phyloP scores from a whole-genome alignment of 352 stramenopile genomes.

The Pseudoperonospora humuli region DNA sequence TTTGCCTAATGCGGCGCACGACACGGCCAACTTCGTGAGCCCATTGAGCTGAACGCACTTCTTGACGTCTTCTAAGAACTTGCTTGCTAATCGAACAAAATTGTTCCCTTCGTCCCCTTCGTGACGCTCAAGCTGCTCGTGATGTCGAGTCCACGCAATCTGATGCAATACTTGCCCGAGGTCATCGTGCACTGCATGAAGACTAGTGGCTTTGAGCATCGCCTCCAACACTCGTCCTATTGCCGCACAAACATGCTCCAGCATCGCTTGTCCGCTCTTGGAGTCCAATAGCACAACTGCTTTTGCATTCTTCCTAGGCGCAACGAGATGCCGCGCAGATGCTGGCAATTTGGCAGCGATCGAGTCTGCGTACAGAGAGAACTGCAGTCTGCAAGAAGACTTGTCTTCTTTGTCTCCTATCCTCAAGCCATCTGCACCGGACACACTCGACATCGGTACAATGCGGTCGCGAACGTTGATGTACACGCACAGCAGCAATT shows the following conservation, averaged over 20 bases:
- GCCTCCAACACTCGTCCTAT: conserved; percentile 26
- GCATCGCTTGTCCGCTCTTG: conserved; percentile 31
- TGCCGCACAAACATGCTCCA: conserved; percentile 34
- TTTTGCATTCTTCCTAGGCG: conserved; percentile 15
- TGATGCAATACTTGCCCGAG: conserved; percentile 13
- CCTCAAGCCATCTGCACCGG: background rate
- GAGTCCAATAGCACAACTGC: conserved; percentile 30
- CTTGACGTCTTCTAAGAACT: conserved; percentile 33
- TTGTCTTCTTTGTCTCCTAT: background rate
- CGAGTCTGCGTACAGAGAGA: conserved; percentile 44
- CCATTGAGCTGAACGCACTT: conserved; percentile 21
- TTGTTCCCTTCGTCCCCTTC: conserved; percentile 4
- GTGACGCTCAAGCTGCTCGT: background rate
- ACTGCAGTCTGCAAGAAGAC: conserved; percentile 12
- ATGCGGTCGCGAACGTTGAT: conserved; percentile 22
- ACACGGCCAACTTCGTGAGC: conserved; percentile 38
- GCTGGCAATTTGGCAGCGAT: conserved; percentile 36
- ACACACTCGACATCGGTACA: background rate
- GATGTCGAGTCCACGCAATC: conserved; percentile 3
- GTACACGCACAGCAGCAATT: conserved; percentile 33
- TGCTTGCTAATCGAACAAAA: conserved; percentile 23
- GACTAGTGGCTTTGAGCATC: conserved; percentile 8
- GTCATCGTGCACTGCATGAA: conserved; percentile 10
- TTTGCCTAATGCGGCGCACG: conserved; percentile 32
- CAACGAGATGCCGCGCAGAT: conserved; percentile 28